Conservation (phyloP, 1,139 yeast species). For the Yamadazyma mexicana region DNA sequence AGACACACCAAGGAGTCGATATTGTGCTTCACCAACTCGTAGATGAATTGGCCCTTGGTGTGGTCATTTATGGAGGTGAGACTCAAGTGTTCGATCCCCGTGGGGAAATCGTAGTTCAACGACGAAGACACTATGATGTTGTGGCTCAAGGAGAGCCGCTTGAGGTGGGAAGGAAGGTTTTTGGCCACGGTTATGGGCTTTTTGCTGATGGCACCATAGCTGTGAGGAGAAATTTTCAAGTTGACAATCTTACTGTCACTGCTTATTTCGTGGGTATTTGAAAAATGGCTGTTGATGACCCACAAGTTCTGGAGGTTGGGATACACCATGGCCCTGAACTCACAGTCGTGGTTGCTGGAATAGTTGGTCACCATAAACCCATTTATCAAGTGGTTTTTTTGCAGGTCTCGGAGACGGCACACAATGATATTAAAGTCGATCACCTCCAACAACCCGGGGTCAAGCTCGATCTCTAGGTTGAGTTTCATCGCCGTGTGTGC, state of each 20-base stretch:
- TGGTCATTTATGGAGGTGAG: constrained; percentile 18
- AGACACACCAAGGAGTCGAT: constrained; percentile 4
- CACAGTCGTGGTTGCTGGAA: not conserved
- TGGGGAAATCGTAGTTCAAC: constrained; percentile 14
- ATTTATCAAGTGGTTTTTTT: constrained; percentile 8
- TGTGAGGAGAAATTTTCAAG: constrained; percentile 2
- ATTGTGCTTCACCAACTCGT: not conserved
- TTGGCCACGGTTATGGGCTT: not conserved
- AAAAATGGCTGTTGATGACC: constrained; percentile 3
- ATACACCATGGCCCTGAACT: not conserved
- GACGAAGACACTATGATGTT: constrained; percentile 14
- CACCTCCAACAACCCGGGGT: constrained; percentile 18
- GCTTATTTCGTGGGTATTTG: not conserved
- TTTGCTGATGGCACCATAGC: constrained; percentile 6
- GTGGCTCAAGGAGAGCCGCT: constrained; percentile 18
- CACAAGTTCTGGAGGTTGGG: constrained; percentile 1
- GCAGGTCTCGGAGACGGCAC: constrained; percentile 3
- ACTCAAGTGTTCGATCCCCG: constrained; percentile 9
- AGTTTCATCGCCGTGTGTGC: constrained; percentile 4
- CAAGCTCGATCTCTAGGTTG: constrained; percentile 25
- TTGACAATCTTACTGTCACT: not conserved
- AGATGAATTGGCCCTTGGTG: constrained; percentile 14
- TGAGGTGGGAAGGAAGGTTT: constrained; percentile 16
- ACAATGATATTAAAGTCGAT: constrained; percentile 16
- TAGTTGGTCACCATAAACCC: constrained; percentile 16